Evolutionary conservation across 2,329 filamentous ascomycete species (phyloP).

Genomic region (Ascochyta fabae): DNA sequence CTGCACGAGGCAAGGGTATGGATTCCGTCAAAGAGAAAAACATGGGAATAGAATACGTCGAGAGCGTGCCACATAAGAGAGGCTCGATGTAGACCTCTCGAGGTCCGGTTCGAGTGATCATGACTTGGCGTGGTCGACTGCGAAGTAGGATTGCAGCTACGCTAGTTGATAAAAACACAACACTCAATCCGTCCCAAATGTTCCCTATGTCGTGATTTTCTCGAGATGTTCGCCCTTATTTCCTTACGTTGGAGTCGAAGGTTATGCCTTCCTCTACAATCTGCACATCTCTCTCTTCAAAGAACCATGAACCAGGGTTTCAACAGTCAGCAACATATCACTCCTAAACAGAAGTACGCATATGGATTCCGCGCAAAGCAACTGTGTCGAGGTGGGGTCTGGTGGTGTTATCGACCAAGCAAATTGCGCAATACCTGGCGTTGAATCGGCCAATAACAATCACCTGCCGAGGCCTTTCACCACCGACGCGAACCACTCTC

Average conservation of each 20-base stretch:
- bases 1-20: slow-evolving; percentile 25
- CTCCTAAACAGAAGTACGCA: too few relatives aligned
- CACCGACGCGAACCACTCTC: slow-evolving; percentile 11
- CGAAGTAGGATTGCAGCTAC: background rate
- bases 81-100: slow-evolving; percentile 3
- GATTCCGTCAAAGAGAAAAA: slow-evolving; percentile 25
- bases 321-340: too few relatives aligned
- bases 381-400: too few relatives aligned
- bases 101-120: slow-evolving; percentile 9
- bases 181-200: slow-evolving; percentile 13
- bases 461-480: slow-evolving; percentile 9
- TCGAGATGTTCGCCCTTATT: background rate
- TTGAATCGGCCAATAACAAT: slow-evolving; percentile 6
- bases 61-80: slow-evolving; percentile 13
- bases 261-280: background rate
- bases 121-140: background rate
- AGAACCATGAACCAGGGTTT: too few relatives aligned
- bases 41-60: slow-evolving; percentile 28
- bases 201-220: background rate
- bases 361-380: too few relatives aligned
- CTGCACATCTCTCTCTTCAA: background rate
- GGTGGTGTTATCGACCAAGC: slow-evolving; percentile 10
- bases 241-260: background rate
- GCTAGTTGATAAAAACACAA: slow-evolving; percentile 2
- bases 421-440: slow-evolving; percentile 16